phyloP scores from a whole-genome alignment of 169 alveolate genomes.

The Plasmodium yoelii region DNA sequence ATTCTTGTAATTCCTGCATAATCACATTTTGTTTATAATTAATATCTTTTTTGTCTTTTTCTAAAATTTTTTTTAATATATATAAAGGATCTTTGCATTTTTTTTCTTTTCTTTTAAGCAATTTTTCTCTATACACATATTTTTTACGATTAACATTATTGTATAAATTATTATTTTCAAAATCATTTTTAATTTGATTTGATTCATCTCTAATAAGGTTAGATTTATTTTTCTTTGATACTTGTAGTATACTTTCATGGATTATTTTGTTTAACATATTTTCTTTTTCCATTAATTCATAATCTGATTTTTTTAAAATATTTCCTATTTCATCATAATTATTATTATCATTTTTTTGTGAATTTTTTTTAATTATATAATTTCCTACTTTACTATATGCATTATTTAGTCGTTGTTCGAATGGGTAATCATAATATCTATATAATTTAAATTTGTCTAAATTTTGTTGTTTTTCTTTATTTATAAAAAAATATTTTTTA shows the following conservation, averaged over 20 bases:
- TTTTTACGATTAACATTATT: not conserved
- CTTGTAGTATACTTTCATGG: slow-evolving; percentile 38
- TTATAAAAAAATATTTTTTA: slow-evolving; percentile 18
- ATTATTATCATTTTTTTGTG: not conserved
- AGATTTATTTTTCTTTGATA: slow-evolving; percentile 10
- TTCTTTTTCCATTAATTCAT: slow-evolving; percentile 26
- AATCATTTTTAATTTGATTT: not conserved
- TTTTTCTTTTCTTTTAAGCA: not conserved
- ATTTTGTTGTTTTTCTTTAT: not conserved
- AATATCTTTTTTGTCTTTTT: slow-evolving; percentile 22
- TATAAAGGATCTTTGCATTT: slow-evolving; percentile 35
- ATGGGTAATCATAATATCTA: not conserved
- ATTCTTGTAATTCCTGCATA: slow-evolving; percentile 11
- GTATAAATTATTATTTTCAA: not conserved
- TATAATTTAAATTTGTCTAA: not conserved
- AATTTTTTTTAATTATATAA: not conserved
- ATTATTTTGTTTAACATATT: slow-evolving; percentile 32
- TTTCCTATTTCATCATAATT: slow-evolving; percentile 2
- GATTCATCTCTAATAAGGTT: not conserved
- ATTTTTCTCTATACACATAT: not conserved
- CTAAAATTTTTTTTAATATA: slow-evolving; percentile 43
- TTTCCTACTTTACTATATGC: not conserved
- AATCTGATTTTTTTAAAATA: slow-evolving; percentile 13
- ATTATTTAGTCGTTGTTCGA: not conserved
- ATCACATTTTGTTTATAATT: not conserved